Evolutionary conservation across 306 rosid genomes (phyloP).

Genomic region (Astragalus membranaceus): DNA sequence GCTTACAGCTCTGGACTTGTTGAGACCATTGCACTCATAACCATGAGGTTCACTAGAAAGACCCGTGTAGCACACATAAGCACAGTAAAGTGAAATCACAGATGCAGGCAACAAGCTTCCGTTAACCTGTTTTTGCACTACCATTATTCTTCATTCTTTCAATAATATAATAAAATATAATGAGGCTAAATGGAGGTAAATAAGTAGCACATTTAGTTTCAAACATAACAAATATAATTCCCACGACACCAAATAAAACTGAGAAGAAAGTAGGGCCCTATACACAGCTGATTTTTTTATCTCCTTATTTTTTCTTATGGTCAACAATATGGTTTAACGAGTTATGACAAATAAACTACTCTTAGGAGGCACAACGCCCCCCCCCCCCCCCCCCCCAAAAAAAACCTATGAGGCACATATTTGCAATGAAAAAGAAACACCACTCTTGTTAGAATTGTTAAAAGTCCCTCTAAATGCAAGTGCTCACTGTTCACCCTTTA

Average conservation of each 20-base stretch:
- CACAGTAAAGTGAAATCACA: constrained; percentile 83
- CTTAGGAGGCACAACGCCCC: neutral
- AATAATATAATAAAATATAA: neutral
- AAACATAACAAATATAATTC: neutral
- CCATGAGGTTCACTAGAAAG: constrained; percentile 82
- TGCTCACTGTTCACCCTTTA: neutral
- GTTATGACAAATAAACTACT: constrained; percentile 10
- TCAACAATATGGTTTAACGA: neutral
- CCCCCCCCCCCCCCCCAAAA: neutral
- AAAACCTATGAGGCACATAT: neutral
- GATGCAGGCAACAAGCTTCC: constrained; percentile 98
- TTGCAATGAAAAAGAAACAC: constrained; percentile 15
- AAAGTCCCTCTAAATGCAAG: neutral
- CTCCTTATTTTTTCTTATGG: neutral
- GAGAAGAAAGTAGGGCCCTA: neutral
- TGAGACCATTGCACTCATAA: constrained; percentile 85
- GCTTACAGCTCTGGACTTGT: constrained; percentile 61
- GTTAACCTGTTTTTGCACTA: constrained; percentile 59
- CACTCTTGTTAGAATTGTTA: neutral
- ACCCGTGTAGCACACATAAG: constrained; percentile 86
- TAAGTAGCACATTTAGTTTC: neutral
- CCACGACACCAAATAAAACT: neutral
- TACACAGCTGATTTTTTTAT: neutral
- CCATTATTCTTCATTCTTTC: neutral
- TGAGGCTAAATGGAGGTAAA: constrained; percentile 14